Evolutionary conservation across 805 yeast genomes (phyloP).

Genomic region (Ogataea philodendri): DNA sequence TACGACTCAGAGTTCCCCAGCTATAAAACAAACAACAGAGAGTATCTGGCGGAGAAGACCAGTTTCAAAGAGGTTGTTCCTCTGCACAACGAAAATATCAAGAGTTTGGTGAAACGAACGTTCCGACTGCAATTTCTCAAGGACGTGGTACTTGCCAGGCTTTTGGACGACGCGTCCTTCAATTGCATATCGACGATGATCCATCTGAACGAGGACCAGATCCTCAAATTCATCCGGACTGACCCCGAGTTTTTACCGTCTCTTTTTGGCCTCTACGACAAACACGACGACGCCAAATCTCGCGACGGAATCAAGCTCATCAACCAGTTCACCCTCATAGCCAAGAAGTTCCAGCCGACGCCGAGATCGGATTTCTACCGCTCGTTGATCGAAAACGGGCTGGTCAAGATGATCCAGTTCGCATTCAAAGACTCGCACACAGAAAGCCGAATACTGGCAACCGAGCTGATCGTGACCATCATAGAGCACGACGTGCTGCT

Average conservation of each 20-base stretch:
- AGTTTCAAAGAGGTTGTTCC: slow-evolving; percentile 73
- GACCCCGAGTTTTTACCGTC: slow-evolving; percentile 51
- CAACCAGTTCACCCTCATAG: slow-evolving; percentile 75
- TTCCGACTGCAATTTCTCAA: slow-evolving; percentile 76
- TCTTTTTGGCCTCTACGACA: slow-evolving; percentile 57
- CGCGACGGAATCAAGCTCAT: slow-evolving; percentile 75
- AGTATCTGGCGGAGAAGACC: slow-evolving; percentile 54
- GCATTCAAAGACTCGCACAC: slow-evolving; percentile 56
- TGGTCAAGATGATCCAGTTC: slow-evolving; percentile 66
- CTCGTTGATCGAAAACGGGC: slow-evolving; percentile 61
- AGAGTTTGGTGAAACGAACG: slow-evolving; percentile 64
- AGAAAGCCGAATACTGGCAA: slow-evolving; percentile 62
- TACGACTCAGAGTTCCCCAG: slow-evolving; percentile 86
- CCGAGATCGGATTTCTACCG: slow-evolving; percentile 68
- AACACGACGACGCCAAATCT: slow-evolving; percentile 30
- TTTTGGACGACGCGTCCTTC: slow-evolving; percentile 77
- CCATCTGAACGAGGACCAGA: slow-evolving; percentile 63
- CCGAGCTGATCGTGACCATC: slow-evolving; percentile 75
- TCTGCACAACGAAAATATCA: slow-evolving; percentile 47
- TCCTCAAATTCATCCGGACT: slow-evolving; percentile 57
- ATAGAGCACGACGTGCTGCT: slow-evolving; percentile 80
- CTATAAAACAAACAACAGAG: slow-evolving; percentile 76
- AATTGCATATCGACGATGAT: slow-evolving; percentile 65
- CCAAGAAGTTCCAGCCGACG: slow-evolving; percentile 59
- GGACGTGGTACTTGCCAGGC: slow-evolving; percentile 81